Conservation (phyloP, 1,284 basidiomycete genomes). For the Trametes hirsuta region DNA sequence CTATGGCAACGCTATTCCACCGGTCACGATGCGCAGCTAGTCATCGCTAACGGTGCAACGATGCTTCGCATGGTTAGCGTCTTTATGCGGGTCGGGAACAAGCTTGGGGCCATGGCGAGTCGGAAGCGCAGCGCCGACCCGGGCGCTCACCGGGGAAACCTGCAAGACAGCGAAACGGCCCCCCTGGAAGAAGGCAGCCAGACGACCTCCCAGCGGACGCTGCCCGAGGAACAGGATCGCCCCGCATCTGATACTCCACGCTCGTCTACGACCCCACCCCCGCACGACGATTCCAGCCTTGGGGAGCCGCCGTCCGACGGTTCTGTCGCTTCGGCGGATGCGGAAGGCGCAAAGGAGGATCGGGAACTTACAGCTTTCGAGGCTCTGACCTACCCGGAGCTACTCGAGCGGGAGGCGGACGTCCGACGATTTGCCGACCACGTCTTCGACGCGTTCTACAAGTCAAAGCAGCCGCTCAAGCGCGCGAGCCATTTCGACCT, state of each 20-base stretch:
- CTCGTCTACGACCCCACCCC: constrained; percentile 20
- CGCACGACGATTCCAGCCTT: constrained; percentile 10
- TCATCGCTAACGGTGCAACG: constrained; percentile 49
- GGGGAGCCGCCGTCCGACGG: constrained; percentile 7
- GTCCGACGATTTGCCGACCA: constrained; percentile 45
- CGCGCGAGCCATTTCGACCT: constrained; percentile 53
- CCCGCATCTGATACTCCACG: constrained; percentile 24
- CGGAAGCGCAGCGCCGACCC: not conserved
- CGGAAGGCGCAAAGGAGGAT: not conserved
- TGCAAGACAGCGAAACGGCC: not conserved
- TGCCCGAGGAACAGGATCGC: constrained; percentile 12
- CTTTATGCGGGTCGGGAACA: constrained; percentile 39
- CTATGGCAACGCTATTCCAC: constrained; percentile 60
- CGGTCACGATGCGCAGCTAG: constrained; percentile 44
- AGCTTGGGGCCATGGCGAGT: not conserved
- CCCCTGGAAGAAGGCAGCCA: constrained; percentile 9
- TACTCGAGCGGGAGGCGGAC: constrained; percentile 32
- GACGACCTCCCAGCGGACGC: constrained; percentile 6
- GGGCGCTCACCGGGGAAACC: constrained; percentile 19
- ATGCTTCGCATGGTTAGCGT: constrained; percentile 62
- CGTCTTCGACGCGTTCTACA: constrained; percentile 49
- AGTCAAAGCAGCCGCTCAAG: constrained; percentile 47
- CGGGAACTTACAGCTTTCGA: constrained; percentile 1
- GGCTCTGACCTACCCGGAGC: constrained; percentile 15
- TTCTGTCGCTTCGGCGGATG: not conserved